Base-by-base conservation (phyloP, 331 rosid species). In the Rhamnella rubrinervis region DNA sequence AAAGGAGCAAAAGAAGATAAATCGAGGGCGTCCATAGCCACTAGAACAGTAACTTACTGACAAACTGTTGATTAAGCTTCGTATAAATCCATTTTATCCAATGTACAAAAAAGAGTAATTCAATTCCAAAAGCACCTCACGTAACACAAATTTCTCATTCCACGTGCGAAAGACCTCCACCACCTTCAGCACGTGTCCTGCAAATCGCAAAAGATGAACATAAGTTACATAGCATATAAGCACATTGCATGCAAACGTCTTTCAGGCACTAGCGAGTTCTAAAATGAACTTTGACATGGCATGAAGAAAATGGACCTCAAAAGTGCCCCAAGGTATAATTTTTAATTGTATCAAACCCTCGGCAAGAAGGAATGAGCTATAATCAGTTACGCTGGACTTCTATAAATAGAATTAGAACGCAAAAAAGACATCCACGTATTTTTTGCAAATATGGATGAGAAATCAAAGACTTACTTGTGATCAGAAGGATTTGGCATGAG, bases 401-500 rank as follows among this genome's bases (percentile, higher is more conserved):
- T 6, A n/a, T 7, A 61, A 61, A 37, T 46, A 38, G 2, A 61
- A 37, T 46, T n/a, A 2, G 39, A 17, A 23, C 13, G 8, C 55
- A 64, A 16, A 23, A 14, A 6, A 20, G 5, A 8, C 14, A 10
- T 14, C 20, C 19, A 46, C 20, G 59, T 55, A 12, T 41, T 57
- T 8, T 8, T 61, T 25, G 44, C 18, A 26, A 26, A 50, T 25
- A 31, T 53, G 58, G 7, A 25, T 21, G 40, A 21, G 63, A 55
- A 71, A 64, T 5, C 56, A 47, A 14, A 68, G 20, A 78, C 86
- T 83, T 84, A 91, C 99, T 95, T 95, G 91, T 95, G 99, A 67
- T 95, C 99, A 40, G 99, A 91, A 70, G 99, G 99, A 86, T 95
- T 95, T 64, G 98, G 98, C 83, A 47, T 85, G 37, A 95, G 75